phyloP scores from a whole-genome alignment of 768 basidiomycete genomes.

The Tremella mesenterica region DNA sequence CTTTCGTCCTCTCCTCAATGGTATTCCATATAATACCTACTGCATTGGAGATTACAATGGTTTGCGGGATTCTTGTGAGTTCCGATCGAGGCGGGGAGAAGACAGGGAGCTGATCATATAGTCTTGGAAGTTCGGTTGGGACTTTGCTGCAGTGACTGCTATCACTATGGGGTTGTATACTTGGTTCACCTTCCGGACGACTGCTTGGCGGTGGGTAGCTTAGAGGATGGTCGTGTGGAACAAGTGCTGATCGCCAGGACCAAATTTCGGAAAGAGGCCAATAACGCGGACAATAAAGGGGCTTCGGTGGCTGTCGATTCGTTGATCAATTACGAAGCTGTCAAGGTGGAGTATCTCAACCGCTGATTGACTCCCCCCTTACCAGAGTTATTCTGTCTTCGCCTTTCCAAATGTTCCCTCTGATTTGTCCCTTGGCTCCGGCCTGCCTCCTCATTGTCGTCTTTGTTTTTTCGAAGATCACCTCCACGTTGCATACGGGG shows the following conservation, averaged over 20 bases:
- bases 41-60: slow-evolving; percentile 88
- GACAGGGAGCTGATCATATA: slow-evolving; percentile 37
- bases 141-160: slow-evolving; percentile 85
- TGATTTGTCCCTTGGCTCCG: neutral
- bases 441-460: too few species aligned
- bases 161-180: slow-evolving; percentile 80
- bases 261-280: slow-evolving; percentile 85
- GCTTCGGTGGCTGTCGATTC: slow-evolving; percentile 90
- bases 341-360: slow-evolving; percentile 58
- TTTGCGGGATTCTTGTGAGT: slow-evolving; percentile 88
- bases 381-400: neutral
- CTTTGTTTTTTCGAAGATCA: too few species aligned
- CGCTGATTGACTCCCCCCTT: neutral
- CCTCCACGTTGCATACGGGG: too few species aligned
- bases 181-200: slow-evolving; percentile 94
- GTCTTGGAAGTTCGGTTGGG: slow-evolving; percentile 97
- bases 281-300: slow-evolving; percentile 92
- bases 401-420: neutral
- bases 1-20: slow-evolving; percentile 84
- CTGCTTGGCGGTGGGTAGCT: slow-evolving; percentile 75
- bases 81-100: neutral
- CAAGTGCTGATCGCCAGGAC: slow-evolving; percentile 52
- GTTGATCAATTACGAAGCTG: slow-evolving; percentile 95
- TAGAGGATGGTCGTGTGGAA: neutral
- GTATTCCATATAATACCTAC: slow-evolving; percentile 93